Conservation (phyloP, 306 rosid genomes). For the Trifolium subterraneum region DNA sequence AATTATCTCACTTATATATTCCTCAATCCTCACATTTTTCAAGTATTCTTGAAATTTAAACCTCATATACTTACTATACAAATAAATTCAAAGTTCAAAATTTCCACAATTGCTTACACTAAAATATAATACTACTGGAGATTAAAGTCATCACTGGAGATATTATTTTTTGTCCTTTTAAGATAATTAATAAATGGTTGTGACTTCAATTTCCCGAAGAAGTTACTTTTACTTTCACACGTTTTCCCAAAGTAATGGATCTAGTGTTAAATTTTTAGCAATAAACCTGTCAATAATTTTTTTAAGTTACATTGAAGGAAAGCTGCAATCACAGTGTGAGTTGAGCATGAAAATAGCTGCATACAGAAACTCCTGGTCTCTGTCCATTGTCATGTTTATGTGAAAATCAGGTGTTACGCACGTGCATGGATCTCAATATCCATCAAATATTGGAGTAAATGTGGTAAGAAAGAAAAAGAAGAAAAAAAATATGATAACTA, state of each 20-base stretch:
- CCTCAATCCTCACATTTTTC: too few species aligned
- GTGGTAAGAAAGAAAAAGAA: background rate
- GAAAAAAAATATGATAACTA: too few species aligned
- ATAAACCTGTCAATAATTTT: constrained; percentile 19
- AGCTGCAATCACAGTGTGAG: constrained; percentile 50
- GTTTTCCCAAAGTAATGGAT: constrained; percentile 43
- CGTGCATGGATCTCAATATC: constrained; percentile 35
- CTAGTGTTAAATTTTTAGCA: constrained; percentile 15
- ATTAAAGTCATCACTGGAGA: background rate
- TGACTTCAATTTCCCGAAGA: constrained; percentile 35
- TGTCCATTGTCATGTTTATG: constrained; percentile 35
- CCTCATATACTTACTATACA: too few species aligned
- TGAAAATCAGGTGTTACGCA: constrained; percentile 40
- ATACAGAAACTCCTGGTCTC: constrained; percentile 34
- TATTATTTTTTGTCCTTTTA: background rate
- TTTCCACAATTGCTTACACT: too few species aligned
- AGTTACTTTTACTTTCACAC: constrained; percentile 36
- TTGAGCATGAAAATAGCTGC: constrained; percentile 45
- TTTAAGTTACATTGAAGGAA: constrained; percentile 43
- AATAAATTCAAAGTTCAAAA: too few species aligned
- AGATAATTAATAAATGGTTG: constrained; percentile 5
- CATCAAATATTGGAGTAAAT: background rate
- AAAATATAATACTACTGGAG: background rate
- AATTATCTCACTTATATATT: too few species aligned
- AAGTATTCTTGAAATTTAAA: too few species aligned